A percentile compares a stretch with the other conserved stretches of the same genome.
Conservation (phyloP, 139 green algal species). For the Gonium pectorale region DNA sequence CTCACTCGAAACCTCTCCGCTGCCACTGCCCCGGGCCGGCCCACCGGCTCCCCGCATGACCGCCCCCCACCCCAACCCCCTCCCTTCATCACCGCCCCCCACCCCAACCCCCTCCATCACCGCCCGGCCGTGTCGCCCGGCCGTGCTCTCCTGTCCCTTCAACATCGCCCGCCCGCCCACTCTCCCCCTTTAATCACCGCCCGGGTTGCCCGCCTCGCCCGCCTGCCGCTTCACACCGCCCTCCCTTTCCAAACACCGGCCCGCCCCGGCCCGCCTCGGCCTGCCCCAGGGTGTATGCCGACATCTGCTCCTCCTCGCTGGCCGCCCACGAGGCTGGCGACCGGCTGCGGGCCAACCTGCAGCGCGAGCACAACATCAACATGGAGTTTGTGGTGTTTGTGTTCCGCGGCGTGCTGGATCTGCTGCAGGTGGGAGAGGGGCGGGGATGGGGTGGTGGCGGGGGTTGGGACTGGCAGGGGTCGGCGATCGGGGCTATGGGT, state of each 20-base stretch:
- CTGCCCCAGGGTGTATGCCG: slow-evolving; percentile 22
- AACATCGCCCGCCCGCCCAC: too few relatives aligned
- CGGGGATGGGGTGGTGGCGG: background rate
- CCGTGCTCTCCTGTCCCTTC: too few relatives aligned
- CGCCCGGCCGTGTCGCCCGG: too few relatives aligned
- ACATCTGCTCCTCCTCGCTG: slow-evolving; percentile 38
- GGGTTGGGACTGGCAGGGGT: background rate
- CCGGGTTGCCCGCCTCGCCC: background rate
- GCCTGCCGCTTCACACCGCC: background rate
- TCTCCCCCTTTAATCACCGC: too few relatives aligned
- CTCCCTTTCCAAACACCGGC: background rate
- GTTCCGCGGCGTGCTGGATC: slow-evolving; percentile 34
- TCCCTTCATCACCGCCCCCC: background rate
- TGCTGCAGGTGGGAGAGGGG: slow-evolving; percentile 23
- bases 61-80: too few relatives aligned
- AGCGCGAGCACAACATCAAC: slow-evolving; percentile 49
- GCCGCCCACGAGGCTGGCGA: slow-evolving; percentile 32
- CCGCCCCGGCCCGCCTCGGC: background rate
- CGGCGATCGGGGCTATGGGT: too few relatives aligned
- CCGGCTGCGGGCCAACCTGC: slow-evolving; percentile 36
- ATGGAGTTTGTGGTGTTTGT: slow-evolving; percentile 53
- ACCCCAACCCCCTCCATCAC: too few relatives aligned
- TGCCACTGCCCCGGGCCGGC: too few relatives aligned
- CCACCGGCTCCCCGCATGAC: too few relatives aligned
- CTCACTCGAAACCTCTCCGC: too few relatives aligned